Conservation (phyloP, 345 rosid genomes). For the Rubroshorea leprosula region DNA sequence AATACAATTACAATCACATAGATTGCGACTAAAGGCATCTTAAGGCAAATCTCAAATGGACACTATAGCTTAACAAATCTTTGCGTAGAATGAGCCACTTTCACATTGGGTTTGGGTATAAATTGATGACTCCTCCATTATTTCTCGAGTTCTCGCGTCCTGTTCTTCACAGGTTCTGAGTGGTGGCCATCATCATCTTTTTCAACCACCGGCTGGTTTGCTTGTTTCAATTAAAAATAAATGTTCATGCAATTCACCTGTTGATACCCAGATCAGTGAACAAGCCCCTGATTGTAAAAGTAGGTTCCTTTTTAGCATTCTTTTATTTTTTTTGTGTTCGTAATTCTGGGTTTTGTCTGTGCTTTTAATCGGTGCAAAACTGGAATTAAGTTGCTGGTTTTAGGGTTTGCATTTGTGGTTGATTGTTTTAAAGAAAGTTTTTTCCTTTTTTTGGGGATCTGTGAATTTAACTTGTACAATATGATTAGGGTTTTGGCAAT, state of each 20-base stretch:
- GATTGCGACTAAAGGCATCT: no score
- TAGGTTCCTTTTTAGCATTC: not conserved
- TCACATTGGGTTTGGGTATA: not conserved
- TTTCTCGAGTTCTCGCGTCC: not conserved
- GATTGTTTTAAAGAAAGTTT: no score
- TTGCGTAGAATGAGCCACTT: not conserved
- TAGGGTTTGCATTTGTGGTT: not conserved
- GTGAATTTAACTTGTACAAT: not conserved
- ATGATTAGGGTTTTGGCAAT: not conserved
- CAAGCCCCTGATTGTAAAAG: not conserved
- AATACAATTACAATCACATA: no score
- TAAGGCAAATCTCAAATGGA: no score
- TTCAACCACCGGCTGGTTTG: not conserved
- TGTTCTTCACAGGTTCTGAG: not conserved
- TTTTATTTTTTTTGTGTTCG: not conserved
- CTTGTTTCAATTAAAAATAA: not conserved
- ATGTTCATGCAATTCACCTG: not conserved
- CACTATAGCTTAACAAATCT: no score
- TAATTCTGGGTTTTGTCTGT: not conserved
- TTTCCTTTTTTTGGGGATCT: not conserved
- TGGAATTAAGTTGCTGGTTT: not conserved
- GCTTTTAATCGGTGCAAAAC: not conserved
- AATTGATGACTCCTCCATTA: not conserved
- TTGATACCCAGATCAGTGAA: not conserved
- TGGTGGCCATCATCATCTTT: not conserved